Evolutionary conservation across 257 asterid genomes (phyloP), one percentile per base, ranked within the genome.

Genomic region (Solanum etuberosum): DNA sequence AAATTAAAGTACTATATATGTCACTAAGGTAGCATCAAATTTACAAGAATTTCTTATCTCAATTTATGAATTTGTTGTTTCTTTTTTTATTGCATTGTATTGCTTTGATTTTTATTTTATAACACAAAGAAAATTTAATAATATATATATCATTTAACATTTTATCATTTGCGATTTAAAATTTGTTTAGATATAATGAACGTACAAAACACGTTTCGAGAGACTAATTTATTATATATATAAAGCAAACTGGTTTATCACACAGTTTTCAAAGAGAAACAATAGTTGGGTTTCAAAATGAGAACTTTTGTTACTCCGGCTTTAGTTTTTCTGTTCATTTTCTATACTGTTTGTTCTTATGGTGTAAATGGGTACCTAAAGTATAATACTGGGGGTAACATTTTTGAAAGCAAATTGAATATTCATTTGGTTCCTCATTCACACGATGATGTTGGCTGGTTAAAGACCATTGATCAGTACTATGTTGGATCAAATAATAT

Each of bases 371-470:
- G 93, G 63, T 88, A 91, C 89, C 67, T 67, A 15, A 89, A 88
- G 40, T 95, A 94, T 87, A 86, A 92, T 14, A 96, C 98, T 90
- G 93, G 91, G 32, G 85, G 92, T 91, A 93, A 93, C 31, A 88
- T 92, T 91, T 94, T 93, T 73, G 93, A 89, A 82, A 94, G 94
- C 31, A 96, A 94, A 91, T 81, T 96, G 95, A 96, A 96, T 88
- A 98, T 96, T 76, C 98, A 96, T 85, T 91, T 96, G 92, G 99
- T 96, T 90, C 90, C 99, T 83, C 99, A 96, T 88, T 88, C 98
- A 10, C 99, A 96, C 51, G 98, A 96, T 87, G 99, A 96, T 87
- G 98, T 96, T 83, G 99, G 99, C 29, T 96, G 99, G 99, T 94
- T 96, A 76, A 96, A 96, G 93, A 96, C 98, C 0, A 6, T 96